Evolutionary conservation across 2,329 filamentous ascomycete species (phyloP).

Genomic region (Elsinoe australis): DNA sequence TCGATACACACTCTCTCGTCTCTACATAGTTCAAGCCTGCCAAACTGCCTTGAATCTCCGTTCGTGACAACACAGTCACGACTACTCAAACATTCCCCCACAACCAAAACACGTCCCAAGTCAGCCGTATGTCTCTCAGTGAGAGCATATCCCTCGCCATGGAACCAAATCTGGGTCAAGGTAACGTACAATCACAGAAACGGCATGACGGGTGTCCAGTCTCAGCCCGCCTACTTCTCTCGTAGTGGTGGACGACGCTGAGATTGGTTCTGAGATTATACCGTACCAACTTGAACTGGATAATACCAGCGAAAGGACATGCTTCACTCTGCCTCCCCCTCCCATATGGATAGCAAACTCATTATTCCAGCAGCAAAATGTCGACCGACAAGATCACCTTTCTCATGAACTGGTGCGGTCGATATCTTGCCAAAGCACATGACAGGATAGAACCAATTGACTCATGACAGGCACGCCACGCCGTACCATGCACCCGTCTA

Average conservation of each 20-base stretch:
- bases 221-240: neutral
- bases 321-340: slow-evolving; percentile 53
- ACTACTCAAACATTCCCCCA: neutral
- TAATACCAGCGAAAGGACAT: slow-evolving; percentile 85
- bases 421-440: slow-evolving; percentile 4
- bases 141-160: slow-evolving; percentile 15
- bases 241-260: neutral
- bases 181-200: slow-evolving; percentile 18
- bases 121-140: slow-evolving; percentile 16
- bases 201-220: slow-evolving; percentile 17
- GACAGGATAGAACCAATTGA: slow-evolving; percentile 15
- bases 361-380: slow-evolving; percentile 53
- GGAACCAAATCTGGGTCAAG: slow-evolving; percentile 11
- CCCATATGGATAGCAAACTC: slow-evolving; percentile 23
- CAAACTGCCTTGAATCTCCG: too few species aligned
- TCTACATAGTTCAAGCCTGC: neutral
- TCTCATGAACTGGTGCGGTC: slow-evolving; percentile 66
- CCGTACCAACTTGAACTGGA: slow-evolving; percentile 79
- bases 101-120: neutral
- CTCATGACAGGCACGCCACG: slow-evolving; percentile 61
- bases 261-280: slow-evolving; percentile 61
- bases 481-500: slow-evolving; percentile 74
- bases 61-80: neutral
- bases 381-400: slow-evolving; percentile 80
- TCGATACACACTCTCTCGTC: neutral